Conservation (phyloP, 1,284 basidiomycete genomes). For the Trametes polyzona region DNA sequence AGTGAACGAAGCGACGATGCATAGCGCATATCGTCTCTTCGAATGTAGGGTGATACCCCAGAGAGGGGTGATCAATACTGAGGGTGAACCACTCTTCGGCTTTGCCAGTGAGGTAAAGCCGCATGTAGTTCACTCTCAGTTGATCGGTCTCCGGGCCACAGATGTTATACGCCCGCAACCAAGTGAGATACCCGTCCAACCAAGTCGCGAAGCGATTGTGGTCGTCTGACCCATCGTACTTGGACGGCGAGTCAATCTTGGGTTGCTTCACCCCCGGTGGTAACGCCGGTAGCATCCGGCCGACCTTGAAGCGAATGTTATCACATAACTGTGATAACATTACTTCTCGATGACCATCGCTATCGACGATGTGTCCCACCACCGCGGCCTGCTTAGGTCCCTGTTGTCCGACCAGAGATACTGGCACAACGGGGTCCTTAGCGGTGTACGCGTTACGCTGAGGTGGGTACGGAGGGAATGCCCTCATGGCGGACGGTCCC, state of each 20-base stretch:
- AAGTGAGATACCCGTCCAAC: neutral
- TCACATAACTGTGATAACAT: neutral
- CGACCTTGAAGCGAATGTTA: slow-evolving; percentile 1
- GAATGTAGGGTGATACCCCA: neutral
- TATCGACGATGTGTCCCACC: neutral
- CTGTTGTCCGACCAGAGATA: neutral
- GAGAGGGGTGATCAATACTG: neutral
- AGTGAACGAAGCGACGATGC: slow-evolving; percentile 4
- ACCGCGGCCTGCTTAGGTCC: neutral
- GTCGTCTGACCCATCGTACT: neutral
- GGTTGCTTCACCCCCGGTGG: slow-evolving; percentile 1
- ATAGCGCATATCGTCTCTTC: slow-evolving; percentile 3
- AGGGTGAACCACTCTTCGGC: neutral
- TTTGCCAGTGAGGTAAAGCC: neutral
- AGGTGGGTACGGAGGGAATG: neutral
- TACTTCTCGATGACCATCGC: neutral
- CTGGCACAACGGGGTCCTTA: neutral
- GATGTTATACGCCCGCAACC: slow-evolving; percentile 3
- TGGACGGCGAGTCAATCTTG: neutral
- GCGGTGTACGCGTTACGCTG: neutral
- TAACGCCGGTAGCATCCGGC: neutral
- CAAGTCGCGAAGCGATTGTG: neutral
- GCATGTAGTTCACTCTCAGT: neutral
- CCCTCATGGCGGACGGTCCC: neutral
- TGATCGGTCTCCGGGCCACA: neutral